Conservation (phyloP, 1,284 basidiomycete species). For the Microstroma glucosiphilum region DNA sequence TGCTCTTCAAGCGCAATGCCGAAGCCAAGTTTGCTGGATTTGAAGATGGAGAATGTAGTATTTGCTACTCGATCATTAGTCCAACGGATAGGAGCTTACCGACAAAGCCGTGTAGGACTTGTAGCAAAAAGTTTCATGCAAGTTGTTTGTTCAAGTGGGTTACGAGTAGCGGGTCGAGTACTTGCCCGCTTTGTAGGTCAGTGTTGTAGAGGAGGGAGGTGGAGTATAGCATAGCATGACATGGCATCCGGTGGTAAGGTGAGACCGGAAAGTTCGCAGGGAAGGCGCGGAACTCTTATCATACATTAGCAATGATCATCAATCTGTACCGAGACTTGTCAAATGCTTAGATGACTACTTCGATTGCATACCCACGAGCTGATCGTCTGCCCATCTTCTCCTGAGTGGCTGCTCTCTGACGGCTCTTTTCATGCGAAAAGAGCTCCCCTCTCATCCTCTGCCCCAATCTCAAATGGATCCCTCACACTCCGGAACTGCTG, state of each 20-base stretch:
- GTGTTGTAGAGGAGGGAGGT: conserved; percentile 45
- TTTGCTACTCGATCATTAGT: conserved; percentile 72
- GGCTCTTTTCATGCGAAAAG: not conserved
- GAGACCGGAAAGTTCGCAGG: too few species aligned
- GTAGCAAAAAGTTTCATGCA: conserved; percentile 91
- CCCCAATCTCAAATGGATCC: conserved; percentile 33
- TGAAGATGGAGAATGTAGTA: conserved; percentile 45
- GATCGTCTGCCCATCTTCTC: too few species aligned
- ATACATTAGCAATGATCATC: too few species aligned
- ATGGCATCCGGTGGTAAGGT: too few species aligned
- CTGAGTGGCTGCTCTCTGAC: not conserved
- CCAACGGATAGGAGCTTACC: conserved; percentile 83
- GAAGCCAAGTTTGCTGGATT: conserved; percentile 47
- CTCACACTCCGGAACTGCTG: conserved; percentile 33
- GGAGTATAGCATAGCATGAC: too few species aligned
- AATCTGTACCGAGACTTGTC: too few species aligned
- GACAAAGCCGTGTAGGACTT: conserved; percentile 82
- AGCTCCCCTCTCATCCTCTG: not conserved
- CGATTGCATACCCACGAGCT: too few species aligned
- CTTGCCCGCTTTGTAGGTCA: conserved; percentile 78
- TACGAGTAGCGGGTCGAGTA: conserved; percentile 73
- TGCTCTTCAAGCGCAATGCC: conserved; percentile 94
- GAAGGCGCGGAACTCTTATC: too few species aligned
- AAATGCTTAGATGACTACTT: too few species aligned
- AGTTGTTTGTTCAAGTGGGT: conserved; percentile 68